Base-by-base conservation (phyloP, 768 basidiomycete species). In the Russula sp. region DNA sequence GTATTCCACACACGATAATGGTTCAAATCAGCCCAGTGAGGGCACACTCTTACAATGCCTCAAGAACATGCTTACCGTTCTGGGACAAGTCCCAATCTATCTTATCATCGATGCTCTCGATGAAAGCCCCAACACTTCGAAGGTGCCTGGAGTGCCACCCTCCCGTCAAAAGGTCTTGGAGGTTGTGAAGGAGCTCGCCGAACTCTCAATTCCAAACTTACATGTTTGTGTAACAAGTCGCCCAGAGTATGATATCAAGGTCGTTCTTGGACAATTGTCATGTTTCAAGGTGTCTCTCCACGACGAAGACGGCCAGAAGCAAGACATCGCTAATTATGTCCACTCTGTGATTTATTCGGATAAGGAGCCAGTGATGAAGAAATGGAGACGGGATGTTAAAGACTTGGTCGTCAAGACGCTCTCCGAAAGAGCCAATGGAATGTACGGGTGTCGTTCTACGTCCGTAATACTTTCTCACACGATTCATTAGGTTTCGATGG, bases 351-450 rank as follows among this genome's bases (percentile, higher is more conserved):
- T 47, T 18, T 22, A 22, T 5, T 47, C 45, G 7, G 20, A 47
- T 13, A 9, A 94, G 73, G 1, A 47, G 9, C 45, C 20, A 47
- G 6, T 20, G 45, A 47, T 47, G 45, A 47, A 20, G 20, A 47
- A 47, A 20, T 47, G 45, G 45, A 47, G 45, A 18, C 18, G n/a
- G 18, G 27, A 27, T 3, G 27, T 27, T 27, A 44, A 44, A 44
- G 44, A 44, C 2, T n/a, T 47, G n/a, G 45, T 47, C 4, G 3
- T 47, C n/a, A 18, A 47, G n/a, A 20, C 45, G 8, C 45, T 47
- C 2, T 47, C 45, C 9, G 16, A 20, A 47, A n/a, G n/a, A n/a
- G 45, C 20, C 8, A n/a, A 47, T 7, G 45, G 45, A 22, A 47
- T 47, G 45, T 47, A 10, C 3, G 45, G 1, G 5, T 20, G 9